Base-by-base conservation (phyloP, 73 alveolate species). In the Paramecium sonneborni region DNA sequence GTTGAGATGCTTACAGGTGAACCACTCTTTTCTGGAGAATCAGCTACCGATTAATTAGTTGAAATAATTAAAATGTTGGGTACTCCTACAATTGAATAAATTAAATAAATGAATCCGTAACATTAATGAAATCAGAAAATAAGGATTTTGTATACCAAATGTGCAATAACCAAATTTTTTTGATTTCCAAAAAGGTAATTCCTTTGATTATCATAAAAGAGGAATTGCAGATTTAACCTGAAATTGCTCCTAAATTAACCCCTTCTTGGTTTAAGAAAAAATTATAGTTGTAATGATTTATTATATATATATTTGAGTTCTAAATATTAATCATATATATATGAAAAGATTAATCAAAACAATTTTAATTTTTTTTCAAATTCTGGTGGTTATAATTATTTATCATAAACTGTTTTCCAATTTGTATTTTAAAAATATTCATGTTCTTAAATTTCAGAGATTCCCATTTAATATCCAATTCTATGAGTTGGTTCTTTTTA, bases 61-160 rank as follows among this genome's bases (percentile, higher is more conserved):
- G 99, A 97, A 92, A 95, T 97, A 5, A 97, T 97, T 18, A 97
- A 97, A 93, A 96, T 97, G 23, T 87, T 97, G 52, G 99, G 99
- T 30, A 97, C 99, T 6, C 99, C 99, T 6, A 94, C 98, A n/a
- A 95, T 93, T 85, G 95, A 95, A 32, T 95, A 97, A 85, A 92
- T 97, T 76, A 92, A 92, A 85, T 67, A 93, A 38, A 97, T 97
- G 99, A 97, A 97, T 92, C 99, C 98, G 1, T 93, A 95, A 92
- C 97, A 96, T 92, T 85, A 95, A 97, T 90, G 99, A 97, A 57
- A 85, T 95, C 10, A 88, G 98, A 86, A 23, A 39, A 10, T 39
- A 86, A 35, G 87, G 69, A 5, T 72, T 72, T 21, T 37, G 55
- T 23, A 57, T 62, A 2, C 68, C 82, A 32, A 67, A 44, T 62